Evolutionary conservation across 192 early-diverging fungal genomes (phyloP).

Genomic region (Backusella psychrophila): DNA sequence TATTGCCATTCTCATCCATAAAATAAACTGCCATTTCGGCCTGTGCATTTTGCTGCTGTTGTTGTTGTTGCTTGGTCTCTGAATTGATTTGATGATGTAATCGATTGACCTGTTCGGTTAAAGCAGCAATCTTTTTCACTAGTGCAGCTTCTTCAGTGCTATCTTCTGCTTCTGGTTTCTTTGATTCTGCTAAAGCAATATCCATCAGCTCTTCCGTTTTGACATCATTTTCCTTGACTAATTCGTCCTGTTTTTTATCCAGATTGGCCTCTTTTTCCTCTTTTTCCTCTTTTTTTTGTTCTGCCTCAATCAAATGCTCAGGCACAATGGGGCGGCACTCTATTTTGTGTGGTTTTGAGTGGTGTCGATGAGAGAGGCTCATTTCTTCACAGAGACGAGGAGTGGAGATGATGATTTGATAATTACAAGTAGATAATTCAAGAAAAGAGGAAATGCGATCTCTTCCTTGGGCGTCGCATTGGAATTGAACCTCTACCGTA

Average conservation of each 20-base stretch:
- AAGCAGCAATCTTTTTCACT: constrained; percentile 1
- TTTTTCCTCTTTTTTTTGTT: background rate
- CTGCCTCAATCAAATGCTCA: constrained; percentile 32
- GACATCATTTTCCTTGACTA: background rate
- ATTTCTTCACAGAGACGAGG: constrained; percentile 67
- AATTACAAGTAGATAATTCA: constrained; percentile 71
- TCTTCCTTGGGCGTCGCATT: constrained; percentile 60
- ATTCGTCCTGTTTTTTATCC: background rate
- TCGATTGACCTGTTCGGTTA: constrained; percentile 10
- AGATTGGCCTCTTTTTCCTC: background rate
- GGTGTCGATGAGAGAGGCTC: constrained; percentile 42
- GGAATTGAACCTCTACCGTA: constrained; percentile 77
- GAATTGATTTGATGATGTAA: background rate
- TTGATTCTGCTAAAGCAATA: background rate
- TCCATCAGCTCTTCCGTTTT: background rate
- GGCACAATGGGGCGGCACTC: constrained; percentile 61
- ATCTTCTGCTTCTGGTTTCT: background rate
- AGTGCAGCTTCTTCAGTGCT: background rate
- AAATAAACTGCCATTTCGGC: background rate
- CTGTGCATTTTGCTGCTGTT: background rate
- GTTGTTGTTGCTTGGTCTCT: background rate
- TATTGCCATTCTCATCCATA: constrained; percentile 11
- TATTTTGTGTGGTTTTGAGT: constrained; percentile 53
- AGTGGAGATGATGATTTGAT: constrained; percentile 77
- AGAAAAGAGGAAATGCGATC: constrained; percentile 65